Evolutionary conservation across 805 yeast species (phyloP).

Genomic region (Spencermartinsiella europaea): DNA sequence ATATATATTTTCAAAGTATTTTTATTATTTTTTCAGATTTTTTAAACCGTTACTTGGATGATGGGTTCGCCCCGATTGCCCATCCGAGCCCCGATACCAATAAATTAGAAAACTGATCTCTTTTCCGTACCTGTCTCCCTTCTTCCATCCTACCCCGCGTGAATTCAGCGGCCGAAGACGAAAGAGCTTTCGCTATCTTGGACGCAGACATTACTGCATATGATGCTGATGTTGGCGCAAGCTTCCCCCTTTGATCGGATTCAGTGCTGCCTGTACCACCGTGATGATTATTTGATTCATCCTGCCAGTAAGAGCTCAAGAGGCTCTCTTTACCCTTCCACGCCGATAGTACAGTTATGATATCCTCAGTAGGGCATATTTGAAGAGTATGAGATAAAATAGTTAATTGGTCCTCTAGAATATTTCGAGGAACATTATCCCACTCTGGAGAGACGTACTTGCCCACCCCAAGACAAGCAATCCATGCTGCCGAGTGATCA

Average conservation of each 20-base stretch:
- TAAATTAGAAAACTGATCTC: conserved; percentile 45
- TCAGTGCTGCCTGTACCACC: background rate
- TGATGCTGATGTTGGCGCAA: no score
- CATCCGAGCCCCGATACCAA: conserved; percentile 55
- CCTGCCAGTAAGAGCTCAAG: background rate
- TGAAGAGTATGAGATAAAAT: conserved; percentile 49
- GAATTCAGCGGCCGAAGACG: conserved; percentile 20
- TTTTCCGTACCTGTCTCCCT: conserved; percentile 21
- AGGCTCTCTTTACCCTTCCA: conserved; percentile 40
- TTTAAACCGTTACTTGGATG: background rate
- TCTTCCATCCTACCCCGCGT: conserved; percentile 27
- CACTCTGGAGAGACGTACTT: conserved; percentile 48
- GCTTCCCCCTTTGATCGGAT: background rate
- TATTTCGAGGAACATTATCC: conserved; percentile 36
- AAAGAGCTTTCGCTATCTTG: conserved; percentile 19
- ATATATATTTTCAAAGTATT: no score
- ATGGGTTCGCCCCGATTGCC: conserved; percentile 51
- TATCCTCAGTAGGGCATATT: conserved; percentile 50
- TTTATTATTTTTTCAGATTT: no score
- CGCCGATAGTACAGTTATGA: conserved; percentile 51
- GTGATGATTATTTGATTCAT: background rate
- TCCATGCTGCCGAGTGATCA: conserved; percentile 44
- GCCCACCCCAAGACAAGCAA: conserved; percentile 68
- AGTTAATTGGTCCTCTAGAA: conserved; percentile 47
- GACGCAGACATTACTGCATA: conserved; percentile 5